Evolutionary conservation across 148 eudicot genomes (phyloP).

Genomic region (Chenopodium album): DNA sequence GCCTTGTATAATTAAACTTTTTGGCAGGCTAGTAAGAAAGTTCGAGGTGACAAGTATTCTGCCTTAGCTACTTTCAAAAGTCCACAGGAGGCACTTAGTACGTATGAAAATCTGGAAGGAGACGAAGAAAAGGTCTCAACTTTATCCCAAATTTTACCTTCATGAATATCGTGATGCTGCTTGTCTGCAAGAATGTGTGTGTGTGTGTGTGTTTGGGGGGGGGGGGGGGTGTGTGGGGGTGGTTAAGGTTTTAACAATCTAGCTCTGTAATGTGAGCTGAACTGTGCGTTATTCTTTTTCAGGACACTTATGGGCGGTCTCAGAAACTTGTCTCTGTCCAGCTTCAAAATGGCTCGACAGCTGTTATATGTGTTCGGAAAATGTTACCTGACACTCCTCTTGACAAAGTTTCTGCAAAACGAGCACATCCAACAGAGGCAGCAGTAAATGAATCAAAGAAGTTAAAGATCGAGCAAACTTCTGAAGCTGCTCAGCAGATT

Average conservation of each 20-base stretch:
- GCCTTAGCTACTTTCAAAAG: constrained; percentile 49
- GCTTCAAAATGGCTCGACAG: constrained; percentile 52
- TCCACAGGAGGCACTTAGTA: constrained; percentile 53
- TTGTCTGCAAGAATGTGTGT: not conserved
- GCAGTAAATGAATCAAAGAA: constrained; percentile 36
- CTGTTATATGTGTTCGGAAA: constrained; percentile 56
- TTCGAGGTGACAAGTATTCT: constrained; percentile 48
- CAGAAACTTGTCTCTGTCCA: constrained; percentile 53
- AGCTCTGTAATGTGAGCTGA: constrained; percentile 4
- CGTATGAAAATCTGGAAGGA: constrained; percentile 56
- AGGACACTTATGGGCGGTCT: constrained; percentile 68
- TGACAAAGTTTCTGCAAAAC: constrained; percentile 41
- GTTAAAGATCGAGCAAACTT: constrained; percentile 39
- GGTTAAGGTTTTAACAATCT: not conserved
- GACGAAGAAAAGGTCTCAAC: constrained; percentile 44
- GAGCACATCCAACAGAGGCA: constrained; percentile 42
- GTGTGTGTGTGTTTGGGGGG: too few relatives aligned
- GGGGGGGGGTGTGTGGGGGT: too few relatives aligned
- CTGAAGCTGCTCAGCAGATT: constrained; percentile 24
- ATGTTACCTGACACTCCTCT: constrained; percentile 35
- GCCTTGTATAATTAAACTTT: constrained; percentile 15
- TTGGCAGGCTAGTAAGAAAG: constrained; percentile 49
- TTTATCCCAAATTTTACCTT: not conserved
- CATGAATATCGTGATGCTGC: not conserved
- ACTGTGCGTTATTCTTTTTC: constrained; percentile 10